phyloP scores from a whole-genome alignment of 2,329 filamentous ascomycete genomes.

The Fusarium piperis region DNA sequence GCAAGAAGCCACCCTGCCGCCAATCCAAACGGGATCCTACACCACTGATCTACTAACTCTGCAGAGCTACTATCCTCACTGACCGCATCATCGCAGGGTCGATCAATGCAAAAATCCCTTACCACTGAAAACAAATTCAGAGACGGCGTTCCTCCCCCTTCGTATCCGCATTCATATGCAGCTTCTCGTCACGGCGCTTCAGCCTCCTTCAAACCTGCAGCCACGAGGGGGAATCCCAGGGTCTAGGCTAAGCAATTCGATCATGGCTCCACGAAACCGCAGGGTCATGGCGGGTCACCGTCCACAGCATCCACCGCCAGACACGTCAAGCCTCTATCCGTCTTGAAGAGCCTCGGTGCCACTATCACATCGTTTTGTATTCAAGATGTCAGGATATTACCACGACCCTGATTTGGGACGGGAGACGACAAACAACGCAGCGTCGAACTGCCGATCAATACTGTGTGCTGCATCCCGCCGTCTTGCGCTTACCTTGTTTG shows the following conservation, averaged over 20 bases:
- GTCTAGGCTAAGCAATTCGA: constrained; percentile 13
- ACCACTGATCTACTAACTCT: background rate
- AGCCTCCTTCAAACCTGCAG: constrained; percentile 22
- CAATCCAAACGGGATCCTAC: constrained; percentile 1
- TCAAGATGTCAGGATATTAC: background rate
- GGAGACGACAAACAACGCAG: background rate
- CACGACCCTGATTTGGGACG: background rate
- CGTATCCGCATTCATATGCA: background rate
- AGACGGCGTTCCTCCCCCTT: background rate
- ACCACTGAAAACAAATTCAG: background rate
- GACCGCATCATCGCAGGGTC: background rate
- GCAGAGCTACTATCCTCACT: background rate
- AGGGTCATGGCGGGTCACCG: constrained; percentile 1
- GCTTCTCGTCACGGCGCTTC: background rate
- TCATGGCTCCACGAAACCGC: constrained; percentile 23
- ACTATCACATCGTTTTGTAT: background rate
- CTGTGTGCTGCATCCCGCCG: background rate
- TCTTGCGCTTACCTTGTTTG: background rate
- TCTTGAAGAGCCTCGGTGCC: background rate
- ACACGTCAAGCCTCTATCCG: background rate
- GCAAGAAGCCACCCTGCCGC: background rate
- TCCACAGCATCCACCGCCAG: constrained; percentile 1
- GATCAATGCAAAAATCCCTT: background rate
- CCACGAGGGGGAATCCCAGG: constrained; percentile 24
- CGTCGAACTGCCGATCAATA: constrained; percentile 9